A percentile compares a stretch with the other conserved stretches of the same genome.
Conservation (phyloP, 176 grass and related monocot genomes). For the Carex pumila region DNA sequence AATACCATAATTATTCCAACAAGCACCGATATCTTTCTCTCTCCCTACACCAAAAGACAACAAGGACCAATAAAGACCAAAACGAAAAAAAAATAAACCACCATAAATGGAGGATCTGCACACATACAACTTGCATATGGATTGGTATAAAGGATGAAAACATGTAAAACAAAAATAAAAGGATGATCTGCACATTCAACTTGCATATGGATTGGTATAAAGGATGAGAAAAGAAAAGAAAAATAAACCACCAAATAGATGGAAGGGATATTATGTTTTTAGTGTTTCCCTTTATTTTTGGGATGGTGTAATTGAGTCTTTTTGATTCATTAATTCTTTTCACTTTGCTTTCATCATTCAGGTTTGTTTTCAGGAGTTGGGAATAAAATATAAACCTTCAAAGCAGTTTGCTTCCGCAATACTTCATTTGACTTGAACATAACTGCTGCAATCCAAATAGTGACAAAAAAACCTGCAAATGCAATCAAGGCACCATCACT, state of each 20-base stretch:
- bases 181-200: neutral
- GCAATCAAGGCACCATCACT: neutral
- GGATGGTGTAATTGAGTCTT: neutral
- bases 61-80: constrained; percentile 4
- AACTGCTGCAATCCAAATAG: constrained; percentile 95
- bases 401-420: constrained; percentile 88
- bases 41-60: constrained; percentile 47
- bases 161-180: neutral
- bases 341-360: neutral
- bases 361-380: neutral
- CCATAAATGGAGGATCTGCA: neutral
- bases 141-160: neutral
- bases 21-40: constrained; percentile 79
- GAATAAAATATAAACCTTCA: constrained; percentile 48
- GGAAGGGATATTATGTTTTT: neutral
- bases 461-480: constrained; percentile 73
- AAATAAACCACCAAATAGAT: neutral
- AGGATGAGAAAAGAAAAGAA: neutral
- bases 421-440: constrained; percentile 99
- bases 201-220: neutral
- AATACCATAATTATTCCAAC: constrained; percentile 86
- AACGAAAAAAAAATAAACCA: neutral
- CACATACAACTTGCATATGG: neutral
- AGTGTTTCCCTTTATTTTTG: neutral
- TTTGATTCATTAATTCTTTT: neutral